A percentile compares a stretch with the other conserved stretches of the same genome.
Evolutionary conservation across 1,139 yeast species (phyloP).

Genomic region (Suzukiozyma palmioleophila): DNA sequence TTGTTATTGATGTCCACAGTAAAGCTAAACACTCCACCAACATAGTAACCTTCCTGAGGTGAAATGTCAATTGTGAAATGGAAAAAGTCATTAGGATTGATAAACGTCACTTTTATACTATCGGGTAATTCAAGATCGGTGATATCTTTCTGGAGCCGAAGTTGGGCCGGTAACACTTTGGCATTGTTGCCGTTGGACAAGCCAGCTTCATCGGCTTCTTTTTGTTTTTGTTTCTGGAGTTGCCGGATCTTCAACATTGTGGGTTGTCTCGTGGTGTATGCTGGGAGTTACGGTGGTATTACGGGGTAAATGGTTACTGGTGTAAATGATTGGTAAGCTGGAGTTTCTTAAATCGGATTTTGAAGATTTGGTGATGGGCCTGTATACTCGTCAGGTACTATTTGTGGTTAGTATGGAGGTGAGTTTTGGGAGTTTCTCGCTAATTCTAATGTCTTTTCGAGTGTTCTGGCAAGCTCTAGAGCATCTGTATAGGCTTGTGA

Average conservation of each 20-base stretch:
- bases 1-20: constrained; percentile 59
- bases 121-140: constrained; percentile 66
- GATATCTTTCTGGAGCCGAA: constrained; percentile 58
- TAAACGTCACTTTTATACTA: constrained; percentile 53
- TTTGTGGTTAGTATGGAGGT: no score
- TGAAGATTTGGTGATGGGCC: no score
- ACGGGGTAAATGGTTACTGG: no score
- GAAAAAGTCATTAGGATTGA: constrained; percentile 56
- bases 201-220: constrained; percentile 26
- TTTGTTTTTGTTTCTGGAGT: constrained; percentile 54
- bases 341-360: no score
- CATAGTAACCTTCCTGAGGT: constrained; percentile 82
- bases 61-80: constrained; percentile 53
- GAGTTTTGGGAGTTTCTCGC: no score
- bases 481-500: background rate
- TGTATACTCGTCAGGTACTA: no score
- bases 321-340: no score
- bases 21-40: constrained; percentile 65
- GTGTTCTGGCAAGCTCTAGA: background rate
- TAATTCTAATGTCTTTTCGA: background rate
- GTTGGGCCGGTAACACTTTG: constrained; percentile 48
- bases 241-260: constrained; percentile 51
- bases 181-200: constrained; percentile 5
- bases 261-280: no score
- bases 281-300: no score